Conservation (phyloP, 768 basidiomycete species). For the Suillus bovinus region DNA sequence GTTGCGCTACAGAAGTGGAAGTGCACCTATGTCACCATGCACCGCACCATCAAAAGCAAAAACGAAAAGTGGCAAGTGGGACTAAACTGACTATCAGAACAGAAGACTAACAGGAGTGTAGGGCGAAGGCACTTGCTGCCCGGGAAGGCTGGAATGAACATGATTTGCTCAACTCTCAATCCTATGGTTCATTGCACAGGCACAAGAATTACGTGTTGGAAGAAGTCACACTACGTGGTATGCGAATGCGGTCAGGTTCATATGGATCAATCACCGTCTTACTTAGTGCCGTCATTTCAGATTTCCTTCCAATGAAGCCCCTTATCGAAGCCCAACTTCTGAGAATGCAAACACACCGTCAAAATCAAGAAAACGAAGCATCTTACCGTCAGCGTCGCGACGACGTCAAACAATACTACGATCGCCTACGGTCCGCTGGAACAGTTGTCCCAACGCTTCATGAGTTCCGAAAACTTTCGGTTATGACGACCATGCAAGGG, state of each 20-base stretch:
- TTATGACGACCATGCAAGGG: slow-evolving; percentile 38
- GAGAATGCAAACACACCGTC: slow-evolving; percentile 23
- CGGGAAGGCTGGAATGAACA: slow-evolving; percentile 43
- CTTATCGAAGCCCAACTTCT: slow-evolving; percentile 33
- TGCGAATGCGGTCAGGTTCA: slow-evolving; percentile 10
- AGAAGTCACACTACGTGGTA: slow-evolving; percentile 38
- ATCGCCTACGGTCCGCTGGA: slow-evolving; percentile 41
- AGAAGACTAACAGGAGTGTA: slow-evolving; percentile 27
- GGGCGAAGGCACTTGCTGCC: slow-evolving; percentile 36
- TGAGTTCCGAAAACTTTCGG: slow-evolving; percentile 51
- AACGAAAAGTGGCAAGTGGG: slow-evolving; percentile 22
- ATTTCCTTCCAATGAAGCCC: slow-evolving; percentile 18
- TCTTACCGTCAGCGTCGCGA: slow-evolving; percentile 27
- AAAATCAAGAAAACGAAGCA: slow-evolving; percentile 29
- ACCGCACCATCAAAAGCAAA: slow-evolving; percentile 2
- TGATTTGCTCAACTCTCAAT: slow-evolving; percentile 41
- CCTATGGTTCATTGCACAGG: slow-evolving; percentile 41
- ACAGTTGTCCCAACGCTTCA: slow-evolving; percentile 44
- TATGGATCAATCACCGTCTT: neutral
- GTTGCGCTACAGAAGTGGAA: slow-evolving; percentile 30
- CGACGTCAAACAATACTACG: slow-evolving; percentile 45
- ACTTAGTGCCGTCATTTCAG: slow-evolving; percentile 12
- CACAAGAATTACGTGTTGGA: slow-evolving; percentile 43
- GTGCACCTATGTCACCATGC: slow-evolving; percentile 14
- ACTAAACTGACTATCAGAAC: slow-evolving; percentile 11